Conservation (phyloP, 805 yeast species). For the Metschnikowia proteae region DNA sequence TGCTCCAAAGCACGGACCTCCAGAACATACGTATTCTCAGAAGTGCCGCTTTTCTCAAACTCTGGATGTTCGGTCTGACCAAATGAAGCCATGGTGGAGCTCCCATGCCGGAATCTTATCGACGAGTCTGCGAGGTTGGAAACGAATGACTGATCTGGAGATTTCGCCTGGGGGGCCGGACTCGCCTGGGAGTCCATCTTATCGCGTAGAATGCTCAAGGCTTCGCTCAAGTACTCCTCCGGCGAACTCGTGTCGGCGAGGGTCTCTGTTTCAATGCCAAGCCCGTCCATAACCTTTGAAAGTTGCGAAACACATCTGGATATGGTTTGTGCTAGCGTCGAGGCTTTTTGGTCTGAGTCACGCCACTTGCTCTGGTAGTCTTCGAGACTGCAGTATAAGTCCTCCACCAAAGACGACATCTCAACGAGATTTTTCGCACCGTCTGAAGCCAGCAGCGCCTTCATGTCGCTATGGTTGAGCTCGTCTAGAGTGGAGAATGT, state of each 20-base stretch:
- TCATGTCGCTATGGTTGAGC: constrained; percentile 13
- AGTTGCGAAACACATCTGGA: constrained; percentile 18
- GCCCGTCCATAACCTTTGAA: constrained; percentile 14
- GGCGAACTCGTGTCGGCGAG: neutral
- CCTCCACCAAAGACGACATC: constrained; percentile 34
- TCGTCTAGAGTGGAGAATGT: constrained; percentile 15
- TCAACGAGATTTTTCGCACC: constrained; percentile 30
- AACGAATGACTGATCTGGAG: neutral
- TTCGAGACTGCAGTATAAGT: constrained; percentile 35
- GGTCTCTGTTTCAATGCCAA: constrained; percentile 8
- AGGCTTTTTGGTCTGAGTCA: constrained; percentile 17
- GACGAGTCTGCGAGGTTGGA: neutral
- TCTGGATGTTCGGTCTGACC: neutral
- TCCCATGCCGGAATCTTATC: neutral
- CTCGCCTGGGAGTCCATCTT: neutral
- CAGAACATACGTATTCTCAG: neutral
- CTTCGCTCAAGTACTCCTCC: constrained; percentile 3
- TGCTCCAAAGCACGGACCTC: neutral
- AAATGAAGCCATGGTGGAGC: neutral
- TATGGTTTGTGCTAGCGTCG: constrained; percentile 6
- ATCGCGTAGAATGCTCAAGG: constrained; percentile 4
- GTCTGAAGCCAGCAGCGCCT: neutral
- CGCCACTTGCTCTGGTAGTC: constrained; percentile 30
- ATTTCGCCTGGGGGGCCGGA: neutral
- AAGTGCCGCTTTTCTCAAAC: neutral